Percentiles rank a stretch among this genome's conserved stretches.
These are phyloP conservation scores for Myxozyma neotropica DNA, from an alignment of 805 yeast species.

Conservation along the genomic window DNA sequence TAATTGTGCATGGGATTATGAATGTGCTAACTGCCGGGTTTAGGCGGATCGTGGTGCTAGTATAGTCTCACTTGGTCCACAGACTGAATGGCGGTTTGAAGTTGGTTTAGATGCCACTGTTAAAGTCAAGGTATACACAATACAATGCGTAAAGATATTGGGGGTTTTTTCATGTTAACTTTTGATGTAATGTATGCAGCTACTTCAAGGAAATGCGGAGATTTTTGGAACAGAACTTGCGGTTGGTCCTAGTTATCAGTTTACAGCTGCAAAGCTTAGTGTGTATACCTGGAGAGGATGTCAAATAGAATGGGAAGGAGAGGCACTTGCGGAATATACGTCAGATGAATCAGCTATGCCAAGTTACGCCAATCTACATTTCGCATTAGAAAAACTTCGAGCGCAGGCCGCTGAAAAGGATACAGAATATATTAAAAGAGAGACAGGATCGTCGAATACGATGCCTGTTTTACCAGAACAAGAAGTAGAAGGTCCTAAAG, in stretches of 20 bases:
- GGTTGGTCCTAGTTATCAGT: constrained; percentile 60
- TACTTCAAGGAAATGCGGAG: constrained; percentile 76
- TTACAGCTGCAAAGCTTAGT: constrained; percentile 58
- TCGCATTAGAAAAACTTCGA: constrained; percentile 67
- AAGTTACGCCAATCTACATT: constrained; percentile 67
- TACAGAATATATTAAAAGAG: constrained; percentile 7
- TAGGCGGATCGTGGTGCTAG: neutral
- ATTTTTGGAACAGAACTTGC: constrained; percentile 93
- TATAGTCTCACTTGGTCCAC: constrained; percentile 39
- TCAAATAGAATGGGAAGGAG: constrained; percentile 52
- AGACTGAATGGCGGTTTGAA: constrained; percentile 77
- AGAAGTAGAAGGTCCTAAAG: constrained; percentile 49
- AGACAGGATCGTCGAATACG: neutral
- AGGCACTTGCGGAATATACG: constrained; percentile 53
- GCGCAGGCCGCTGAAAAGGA: constrained; percentile 31
- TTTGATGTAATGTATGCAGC: constrained; percentile 27
- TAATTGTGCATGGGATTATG: neutral
- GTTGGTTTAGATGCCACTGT: constrained; percentile 56
- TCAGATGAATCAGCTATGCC: constrained; percentile 73
- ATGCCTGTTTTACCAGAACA: constrained; percentile 12
- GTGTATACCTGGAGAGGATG: constrained; percentile 70
- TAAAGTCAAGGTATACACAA: constrained; percentile 49
- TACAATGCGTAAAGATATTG: neutral
- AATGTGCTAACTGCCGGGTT: neutral
- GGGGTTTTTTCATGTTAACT: neutral